These are phyloP conservation scores for Nitzschia sp. DNA, from an alignment of 108 stramenopile genomes.

Conservation along the genomic window DNA sequence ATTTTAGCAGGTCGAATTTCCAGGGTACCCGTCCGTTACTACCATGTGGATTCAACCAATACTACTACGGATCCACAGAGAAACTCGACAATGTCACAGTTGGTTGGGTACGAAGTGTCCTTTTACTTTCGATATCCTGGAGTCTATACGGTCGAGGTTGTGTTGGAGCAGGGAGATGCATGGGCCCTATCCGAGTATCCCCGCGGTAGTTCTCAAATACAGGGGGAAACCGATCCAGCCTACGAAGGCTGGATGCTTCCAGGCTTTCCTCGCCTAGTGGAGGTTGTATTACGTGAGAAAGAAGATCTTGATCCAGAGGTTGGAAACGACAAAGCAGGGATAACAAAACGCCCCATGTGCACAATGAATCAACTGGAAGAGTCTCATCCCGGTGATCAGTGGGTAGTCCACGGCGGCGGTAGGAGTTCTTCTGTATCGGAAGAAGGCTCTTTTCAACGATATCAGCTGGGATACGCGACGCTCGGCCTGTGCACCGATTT, in stretches of 20 bases:
- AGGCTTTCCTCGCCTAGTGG: neutral
- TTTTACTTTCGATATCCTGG: conserved; percentile 4
- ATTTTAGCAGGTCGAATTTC: neutral
- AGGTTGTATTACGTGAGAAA: neutral
- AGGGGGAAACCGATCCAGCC: neutral
- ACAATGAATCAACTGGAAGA: neutral
- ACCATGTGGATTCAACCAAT: neutral
- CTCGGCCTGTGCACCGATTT: neutral
- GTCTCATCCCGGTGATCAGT: neutral
- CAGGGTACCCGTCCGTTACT: neutral
- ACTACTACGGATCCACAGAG: neutral
- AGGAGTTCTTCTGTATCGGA: too few species aligned
- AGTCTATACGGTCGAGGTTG: neutral
- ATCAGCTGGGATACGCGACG: neutral
- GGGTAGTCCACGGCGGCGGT: neutral
- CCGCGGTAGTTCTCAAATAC: neutral
- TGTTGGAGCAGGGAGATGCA: conserved; percentile 4
- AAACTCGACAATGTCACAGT: too few species aligned
- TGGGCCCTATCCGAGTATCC: neutral
- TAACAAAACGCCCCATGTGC: neutral
- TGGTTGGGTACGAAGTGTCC: neutral
- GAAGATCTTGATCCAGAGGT: neutral
- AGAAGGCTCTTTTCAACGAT: neutral
- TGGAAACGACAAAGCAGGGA: neutral
- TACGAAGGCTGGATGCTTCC: conserved; percentile 7